Base-by-base conservation (phyloP, 176 grass and related monocot species). In the Melocanna baccifera region DNA sequence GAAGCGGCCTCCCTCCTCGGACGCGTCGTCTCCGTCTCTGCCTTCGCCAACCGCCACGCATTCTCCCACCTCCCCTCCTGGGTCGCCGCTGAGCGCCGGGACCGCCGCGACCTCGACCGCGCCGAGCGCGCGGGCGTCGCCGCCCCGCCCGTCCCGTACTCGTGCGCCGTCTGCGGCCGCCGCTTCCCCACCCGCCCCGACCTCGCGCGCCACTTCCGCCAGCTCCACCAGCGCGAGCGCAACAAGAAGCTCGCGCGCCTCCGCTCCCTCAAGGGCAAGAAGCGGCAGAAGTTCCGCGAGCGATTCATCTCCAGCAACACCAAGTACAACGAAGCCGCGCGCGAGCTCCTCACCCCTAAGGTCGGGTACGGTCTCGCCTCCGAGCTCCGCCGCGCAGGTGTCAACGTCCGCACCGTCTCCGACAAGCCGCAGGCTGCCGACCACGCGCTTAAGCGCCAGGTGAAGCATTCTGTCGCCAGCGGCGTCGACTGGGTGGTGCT, bases 261-360 rank as follows among this genome's bases (percentile, higher is more conserved):
- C 80, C 89, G 85, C 67, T 95, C 93, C 80, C 96, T 98, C 87
- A 95, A 98, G 85, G 93, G 96, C 72, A 98, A 93, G 91, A 98
- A 98, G 87, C 89, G 91, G 61, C 89, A 95, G 75, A 89, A 91
- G 71, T 98, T 81, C 79, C 91, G 83, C 25, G 91, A 91, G 69
- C 84, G 95, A 11, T 95, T 86, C 92, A 90, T 98, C 80, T 42
- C 87, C 70, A 78, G 85, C 73, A 95, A 93, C 89, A 88, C 86
- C 76, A 98, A 98, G 89, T 95, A 95, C 62, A 63, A 98, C n/a
- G 89, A 95, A 47, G 84, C 95, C 55, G 93, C 93, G 43, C 85
- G 95, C 16, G 80, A 93, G 77, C 83, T 95, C 63, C 56, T 98
- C 62, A 90, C 80, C n/a, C 95, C 96, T 18, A 95, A 92, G 81